Percentiles rank a stretch among this genome's conserved stretches.
Conservation (phyloP, 345 rosid species). For the Theobroma cacao region DNA sequence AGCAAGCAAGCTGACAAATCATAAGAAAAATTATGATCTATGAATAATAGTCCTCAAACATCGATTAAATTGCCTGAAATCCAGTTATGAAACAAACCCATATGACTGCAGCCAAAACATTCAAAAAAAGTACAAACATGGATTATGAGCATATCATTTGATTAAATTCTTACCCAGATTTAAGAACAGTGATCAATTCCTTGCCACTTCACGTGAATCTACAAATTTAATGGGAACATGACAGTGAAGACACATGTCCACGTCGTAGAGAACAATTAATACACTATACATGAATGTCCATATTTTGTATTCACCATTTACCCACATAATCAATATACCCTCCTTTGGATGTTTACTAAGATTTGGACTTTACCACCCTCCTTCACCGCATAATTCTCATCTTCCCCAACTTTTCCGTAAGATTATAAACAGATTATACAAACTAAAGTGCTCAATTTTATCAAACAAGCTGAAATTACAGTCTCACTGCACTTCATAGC, state of each 20-base stretch:
- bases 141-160: neutral
- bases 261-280: neutral
- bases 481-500: neutral
- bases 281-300: neutral
- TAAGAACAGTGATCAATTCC: neutral
- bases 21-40: neutral
- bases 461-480: conserved; percentile 1
- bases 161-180: neutral
- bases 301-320: neutral
- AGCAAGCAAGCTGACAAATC: neutral
- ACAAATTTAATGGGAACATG: neutral
- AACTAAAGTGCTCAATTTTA: neutral
- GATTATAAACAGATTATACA: neutral
- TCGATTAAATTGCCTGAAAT: neutral
- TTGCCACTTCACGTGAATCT: conserved; percentile 2
- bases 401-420: neutral
- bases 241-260: neutral
- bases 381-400: neutral
- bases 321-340: neutral
- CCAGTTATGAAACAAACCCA: neutral
- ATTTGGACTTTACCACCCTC: neutral
- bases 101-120: neutral
- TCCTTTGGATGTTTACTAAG: neutral
- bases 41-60: neutral
- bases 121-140: neutral